phyloP scores from a whole-genome alignment of 352 stramenopile species.

The Thalassiosira mediterranea region DNA sequence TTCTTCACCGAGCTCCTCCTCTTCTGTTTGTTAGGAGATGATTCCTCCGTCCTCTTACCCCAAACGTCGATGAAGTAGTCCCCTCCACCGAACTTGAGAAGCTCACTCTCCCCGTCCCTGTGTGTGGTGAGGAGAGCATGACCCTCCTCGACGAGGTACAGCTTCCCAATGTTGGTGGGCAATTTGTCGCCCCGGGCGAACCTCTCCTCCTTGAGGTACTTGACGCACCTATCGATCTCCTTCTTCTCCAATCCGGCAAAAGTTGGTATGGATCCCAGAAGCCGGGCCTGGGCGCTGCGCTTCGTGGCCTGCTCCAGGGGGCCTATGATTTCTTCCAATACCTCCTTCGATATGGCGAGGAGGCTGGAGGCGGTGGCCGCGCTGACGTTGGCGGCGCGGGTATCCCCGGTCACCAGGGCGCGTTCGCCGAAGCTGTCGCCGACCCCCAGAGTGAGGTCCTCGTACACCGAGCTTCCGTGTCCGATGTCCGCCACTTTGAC shows the following conservation, averaged over 20 bases:
- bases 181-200: background rate
- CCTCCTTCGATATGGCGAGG: background rate
- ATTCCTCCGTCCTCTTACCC: too few species aligned
- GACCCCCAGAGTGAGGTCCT: constrained; percentile 86
- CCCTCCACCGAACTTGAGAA: too few species aligned
- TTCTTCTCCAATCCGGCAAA: background rate
- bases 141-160: background rate
- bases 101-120: too few species aligned
- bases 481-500: constrained; percentile 86
- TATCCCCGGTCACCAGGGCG: constrained; percentile 54
- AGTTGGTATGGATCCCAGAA: background rate
- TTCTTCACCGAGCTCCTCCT: too few species aligned
- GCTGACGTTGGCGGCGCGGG: background rate
- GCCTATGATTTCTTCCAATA: background rate
- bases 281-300: background rate
- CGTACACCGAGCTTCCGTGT: constrained; percentile 77
- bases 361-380: background rate
- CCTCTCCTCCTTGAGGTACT: background rate
- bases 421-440: constrained; percentile 96
- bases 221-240: background rate
- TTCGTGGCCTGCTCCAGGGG: background rate
- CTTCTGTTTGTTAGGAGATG: too few species aligned
- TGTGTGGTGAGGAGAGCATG: background rate
- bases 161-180: background rate
- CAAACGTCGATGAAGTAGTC: too few species aligned